A percentile compares a stretch with the other conserved stretches of the same genome.
These are phyloP conservation scores for Lophiostoma macrostomum DNA, from an alignment of 495 filamentous ascomycete genomes.

Conservation along the genomic window DNA sequence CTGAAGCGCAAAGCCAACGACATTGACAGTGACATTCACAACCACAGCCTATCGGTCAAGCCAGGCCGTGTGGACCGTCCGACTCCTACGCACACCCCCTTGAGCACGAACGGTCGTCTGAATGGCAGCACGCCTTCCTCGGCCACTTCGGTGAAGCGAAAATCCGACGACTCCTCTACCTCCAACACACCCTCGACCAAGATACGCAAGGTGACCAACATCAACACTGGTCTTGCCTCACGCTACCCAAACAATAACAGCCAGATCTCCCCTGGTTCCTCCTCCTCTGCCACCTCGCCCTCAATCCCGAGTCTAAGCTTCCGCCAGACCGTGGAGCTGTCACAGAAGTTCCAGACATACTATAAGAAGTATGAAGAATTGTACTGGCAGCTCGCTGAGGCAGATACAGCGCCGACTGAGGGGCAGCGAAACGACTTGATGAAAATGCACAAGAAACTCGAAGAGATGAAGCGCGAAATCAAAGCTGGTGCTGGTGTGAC, in stretches of 20 bases:
- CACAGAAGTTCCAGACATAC: conserved; percentile 33
- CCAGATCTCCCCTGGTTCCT: conserved; percentile 22
- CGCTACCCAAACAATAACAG: conserved; percentile 19
- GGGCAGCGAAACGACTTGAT: conserved; percentile 19
- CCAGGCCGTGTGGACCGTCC: conserved; percentile 26
- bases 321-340: conserved; percentile 34
- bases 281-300: conserved; percentile 24
- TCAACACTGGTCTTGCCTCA: conserved; percentile 26
- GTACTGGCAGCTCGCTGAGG: conserved; percentile 30
- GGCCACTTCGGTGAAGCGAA: conserved; percentile 28
- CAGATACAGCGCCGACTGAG: conserved; percentile 19
- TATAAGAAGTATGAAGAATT: conserved; percentile 34
- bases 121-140: conserved; percentile 22
- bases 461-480: conserved; percentile 38
- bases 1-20: conserved; percentile 40
- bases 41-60: conserved; percentile 25
- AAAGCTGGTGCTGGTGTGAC: conserved; percentile 26
- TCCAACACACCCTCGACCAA: conserved; percentile 20
- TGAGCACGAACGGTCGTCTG: conserved; percentile 5
- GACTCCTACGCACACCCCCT: conserved; percentile 21
- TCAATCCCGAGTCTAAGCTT: conserved; percentile 23
- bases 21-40: conserved; percentile 25
- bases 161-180: conserved; percentile 19
- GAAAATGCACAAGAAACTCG: conserved; percentile 35
- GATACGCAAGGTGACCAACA: conserved; percentile 23